Base-by-base conservation (phyloP, 1,284 basidiomycete species). In the Omphalotus olearius region DNA sequence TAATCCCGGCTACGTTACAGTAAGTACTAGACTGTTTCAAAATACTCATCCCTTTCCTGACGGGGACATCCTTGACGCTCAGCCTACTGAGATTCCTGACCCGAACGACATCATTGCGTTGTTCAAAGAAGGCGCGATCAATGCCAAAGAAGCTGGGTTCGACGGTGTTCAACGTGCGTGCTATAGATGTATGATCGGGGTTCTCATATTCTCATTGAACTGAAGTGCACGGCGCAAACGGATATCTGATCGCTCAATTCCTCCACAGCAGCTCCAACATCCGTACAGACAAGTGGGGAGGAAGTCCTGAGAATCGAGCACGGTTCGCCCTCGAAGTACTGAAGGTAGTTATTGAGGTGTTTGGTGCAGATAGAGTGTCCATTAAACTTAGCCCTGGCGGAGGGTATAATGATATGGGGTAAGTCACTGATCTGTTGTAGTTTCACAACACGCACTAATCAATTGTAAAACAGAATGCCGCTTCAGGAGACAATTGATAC, bases 231-330 rank as follows among this genome's bases (percentile, higher is more conserved):
- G 69, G 63, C 1, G 72, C 72, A 18, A 69, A 66, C 49, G 78
- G 79, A 1, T 80, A 79, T 60, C 66, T 82, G 10, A 53, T 80
- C 50, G 66, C 76, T 56, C 82, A 85, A 60, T 84, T 83, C 70
- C 64, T 80, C n/a, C 75, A 82, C 59, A 65, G 62, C 50, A 67
- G 55, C 14, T 65, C 73, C 36, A 85, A 85, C 66, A 53, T 75
- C 36, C 76, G 83, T 28, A 79, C 77, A 3, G 83, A 85, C 61
- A 57, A 73, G 47, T 86, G 79, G 71, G 83, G 82, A 13, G 82
- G 82, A 3, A 74, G 71, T 16, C 48, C 75, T 44, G 75, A 79
- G 61, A 83, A 83, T 63, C 73, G 83, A 23, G 0, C 67, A 82
- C 4, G 43, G n/a, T 28, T 45, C 25, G 11, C 25, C 3, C 25